Percentiles rank a stretch among this genome's conserved stretches.
Conservation (phyloP, 306 rosid species). For the Inga oerstediana region DNA sequence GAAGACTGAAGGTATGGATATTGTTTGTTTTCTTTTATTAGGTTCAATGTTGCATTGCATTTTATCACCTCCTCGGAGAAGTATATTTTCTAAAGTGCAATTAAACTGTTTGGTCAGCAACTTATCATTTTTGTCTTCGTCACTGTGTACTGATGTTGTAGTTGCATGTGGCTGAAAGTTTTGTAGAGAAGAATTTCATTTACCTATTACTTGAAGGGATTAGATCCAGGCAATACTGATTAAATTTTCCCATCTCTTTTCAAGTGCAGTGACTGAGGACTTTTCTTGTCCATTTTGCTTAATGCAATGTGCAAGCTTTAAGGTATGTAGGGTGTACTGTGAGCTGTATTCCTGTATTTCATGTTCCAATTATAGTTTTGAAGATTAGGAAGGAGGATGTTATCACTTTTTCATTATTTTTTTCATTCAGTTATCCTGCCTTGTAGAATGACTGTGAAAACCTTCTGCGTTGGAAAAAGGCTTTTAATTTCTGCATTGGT, state of each 20-base stretch:
- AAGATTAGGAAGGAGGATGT: constrained; percentile 25
- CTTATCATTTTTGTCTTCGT: constrained; percentile 2
- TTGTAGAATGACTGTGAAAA: constrained; percentile 1
- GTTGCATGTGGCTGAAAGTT: constrained; percentile 27
- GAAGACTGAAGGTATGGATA: constrained; percentile 84
- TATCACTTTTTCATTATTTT: background rate
- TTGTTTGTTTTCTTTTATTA: constrained; percentile 18
- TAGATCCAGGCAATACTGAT: constrained; percentile 28
- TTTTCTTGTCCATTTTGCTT: constrained; percentile 94
- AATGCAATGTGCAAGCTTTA: constrained; percentile 89
- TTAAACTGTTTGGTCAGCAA: constrained; percentile 4
- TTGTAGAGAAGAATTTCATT: constrained; percentile 14
- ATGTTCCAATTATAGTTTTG: constrained; percentile 9
- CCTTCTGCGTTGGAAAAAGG: background rate
- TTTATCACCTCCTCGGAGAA: background rate
- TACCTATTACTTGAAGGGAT: constrained; percentile 10
- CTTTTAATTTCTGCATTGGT: background rate
- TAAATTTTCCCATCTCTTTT: constrained; percentile 33
- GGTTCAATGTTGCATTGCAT: constrained; percentile 15
- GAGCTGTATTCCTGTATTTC: constrained; percentile 24
- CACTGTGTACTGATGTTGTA: background rate
- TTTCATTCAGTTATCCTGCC: background rate
- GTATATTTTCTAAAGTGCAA: background rate
- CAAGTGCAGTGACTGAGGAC: constrained; percentile 82
- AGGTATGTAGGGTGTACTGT: constrained; percentile 62